Evolutionary conservation across 345 rosid genomes (phyloP).

Genomic region (Viola odorata): DNA sequence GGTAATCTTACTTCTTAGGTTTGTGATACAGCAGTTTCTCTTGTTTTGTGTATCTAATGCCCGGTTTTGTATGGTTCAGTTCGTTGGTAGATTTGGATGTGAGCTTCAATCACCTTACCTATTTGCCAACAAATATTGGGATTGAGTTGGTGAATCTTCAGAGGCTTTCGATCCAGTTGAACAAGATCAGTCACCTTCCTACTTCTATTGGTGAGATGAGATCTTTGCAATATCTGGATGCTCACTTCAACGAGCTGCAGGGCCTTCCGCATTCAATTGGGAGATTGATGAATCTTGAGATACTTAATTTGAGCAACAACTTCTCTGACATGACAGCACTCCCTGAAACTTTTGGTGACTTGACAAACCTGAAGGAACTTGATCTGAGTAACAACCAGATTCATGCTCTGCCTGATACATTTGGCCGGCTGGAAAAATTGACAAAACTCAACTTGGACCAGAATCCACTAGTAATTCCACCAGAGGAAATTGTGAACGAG

Average conservation of each 20-base stretch:
- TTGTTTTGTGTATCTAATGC: not conserved
- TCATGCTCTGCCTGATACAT: slow-evolving; percentile 69
- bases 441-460: slow-evolving; percentile 61
- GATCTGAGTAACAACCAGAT: slow-evolving; percentile 90
- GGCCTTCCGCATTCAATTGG: slow-evolving; percentile 65
- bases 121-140: slow-evolving; percentile 87
- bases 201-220: slow-evolving; percentile 68
- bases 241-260: slow-evolving; percentile 74
- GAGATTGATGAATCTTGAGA: slow-evolving; percentile 60
- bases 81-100: slow-evolving; percentile 66
- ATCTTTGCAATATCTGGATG: slow-evolving; percentile 57
- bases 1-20: slow-evolving; percentile 35
- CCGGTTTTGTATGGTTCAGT: slow-evolving; percentile 27
- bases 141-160: slow-evolving; percentile 52
- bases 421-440: slow-evolving; percentile 71
- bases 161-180: slow-evolving; percentile 56
- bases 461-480: slow-evolving; percentile 73
- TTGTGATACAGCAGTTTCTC: not conserved
- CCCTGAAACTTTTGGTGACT: slow-evolving; percentile 69
- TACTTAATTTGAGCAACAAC: slow-evolving; percentile 64
- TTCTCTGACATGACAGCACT: slow-evolving; percentile 73
- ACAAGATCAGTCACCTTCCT: slow-evolving; percentile 73
- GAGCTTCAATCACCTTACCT: slow-evolving; percentile 68
- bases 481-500: slow-evolving; percentile 46
- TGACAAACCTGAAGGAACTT: slow-evolving; percentile 71